Conservation (phyloP, 2,329 filamentous ascomycete genomes). For the Pseudocercospora ulei region DNA sequence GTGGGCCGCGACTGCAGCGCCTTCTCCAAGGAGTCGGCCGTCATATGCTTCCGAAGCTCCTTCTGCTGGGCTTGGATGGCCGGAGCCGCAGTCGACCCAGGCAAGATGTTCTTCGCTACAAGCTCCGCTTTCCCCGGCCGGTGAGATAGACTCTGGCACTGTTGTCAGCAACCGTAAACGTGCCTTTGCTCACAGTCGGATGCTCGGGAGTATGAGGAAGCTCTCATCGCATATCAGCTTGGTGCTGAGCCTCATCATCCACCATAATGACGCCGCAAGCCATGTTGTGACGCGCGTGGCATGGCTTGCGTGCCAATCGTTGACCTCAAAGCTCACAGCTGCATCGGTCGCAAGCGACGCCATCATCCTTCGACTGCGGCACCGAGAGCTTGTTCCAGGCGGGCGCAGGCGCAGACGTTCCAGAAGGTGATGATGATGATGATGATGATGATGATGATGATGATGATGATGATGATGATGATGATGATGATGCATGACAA, state of each 20-base stretch:
- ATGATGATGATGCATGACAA: no score
- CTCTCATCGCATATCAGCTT: background rate
- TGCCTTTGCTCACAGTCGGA: background rate
- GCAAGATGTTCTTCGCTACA: constrained; percentile 80
- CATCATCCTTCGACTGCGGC: no score
- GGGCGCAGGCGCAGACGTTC: no score
- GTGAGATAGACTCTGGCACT: constrained; percentile 45
- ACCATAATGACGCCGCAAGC: no score
- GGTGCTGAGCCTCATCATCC: constrained; percentile 2
- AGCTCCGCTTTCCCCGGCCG: constrained; percentile 63
- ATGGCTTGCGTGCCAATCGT: no score
- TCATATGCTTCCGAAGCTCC: constrained; percentile 82
- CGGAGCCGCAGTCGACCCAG: constrained; percentile 66
- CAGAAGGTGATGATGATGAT: no score
- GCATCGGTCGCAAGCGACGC: no score
- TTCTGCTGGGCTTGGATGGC: constrained; percentile 69
- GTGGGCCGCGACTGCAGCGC: constrained; percentile 69
- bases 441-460: no score
- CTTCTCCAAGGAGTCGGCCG: constrained; percentile 74
- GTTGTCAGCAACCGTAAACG: constrained; percentile 1
- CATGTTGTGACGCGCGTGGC: no score
- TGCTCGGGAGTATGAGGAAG: constrained; percentile 1
- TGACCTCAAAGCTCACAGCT: no score
- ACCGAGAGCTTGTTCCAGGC: no score
- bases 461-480: no score